Percentiles rank a stretch among this genome's conserved stretches.
Conservation (phyloP, 2,329 filamentous ascomycete genomes). For the Fusarium nurragi region DNA sequence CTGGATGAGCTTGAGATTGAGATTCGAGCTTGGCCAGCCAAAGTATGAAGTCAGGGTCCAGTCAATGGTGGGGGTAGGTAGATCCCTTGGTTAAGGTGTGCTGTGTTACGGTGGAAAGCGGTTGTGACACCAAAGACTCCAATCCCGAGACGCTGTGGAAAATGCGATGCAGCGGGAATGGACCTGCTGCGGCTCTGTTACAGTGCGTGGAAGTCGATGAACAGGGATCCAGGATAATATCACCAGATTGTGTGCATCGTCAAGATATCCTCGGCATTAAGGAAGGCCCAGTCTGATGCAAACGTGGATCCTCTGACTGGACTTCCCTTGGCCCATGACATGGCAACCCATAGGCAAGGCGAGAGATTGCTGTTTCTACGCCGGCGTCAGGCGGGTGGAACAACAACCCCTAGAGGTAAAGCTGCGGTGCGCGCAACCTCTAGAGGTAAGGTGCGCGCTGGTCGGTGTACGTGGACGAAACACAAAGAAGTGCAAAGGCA, state of each 20-base stretch:
- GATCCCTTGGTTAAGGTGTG: slow-evolving; percentile 29
- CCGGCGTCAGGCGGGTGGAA: slow-evolving; percentile 44
- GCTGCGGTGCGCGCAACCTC: slow-evolving; percentile 41
- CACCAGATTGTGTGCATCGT: slow-evolving; percentile 18
- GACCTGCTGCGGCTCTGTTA: slow-evolving; percentile 42
- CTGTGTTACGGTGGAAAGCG: slow-evolving; percentile 5
- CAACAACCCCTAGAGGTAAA: slow-evolving; percentile 44
- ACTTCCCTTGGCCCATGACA: slow-evolving; percentile 46
- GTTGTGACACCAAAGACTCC: slow-evolving; percentile 15
- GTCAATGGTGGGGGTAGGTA: slow-evolving; percentile 27
- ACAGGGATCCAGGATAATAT: slow-evolving; percentile 36
- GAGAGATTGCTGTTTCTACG: slow-evolving; percentile 35
- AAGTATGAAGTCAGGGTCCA: slow-evolving; percentile 25
- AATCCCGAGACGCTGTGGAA: slow-evolving; percentile 33
- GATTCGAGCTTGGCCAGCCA: slow-evolving; percentile 31
- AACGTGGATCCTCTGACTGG: slow-evolving; percentile 45
- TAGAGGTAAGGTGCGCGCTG: slow-evolving; percentile 42
- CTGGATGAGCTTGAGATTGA: slow-evolving; percentile 24
- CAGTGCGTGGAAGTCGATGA: slow-evolving; percentile 33
- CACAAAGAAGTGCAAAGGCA: slow-evolving; percentile 39
- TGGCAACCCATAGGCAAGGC: slow-evolving; percentile 37
- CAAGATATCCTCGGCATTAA: slow-evolving; percentile 44
- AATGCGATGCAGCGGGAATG: slow-evolving; percentile 28
- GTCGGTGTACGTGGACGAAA: slow-evolving; percentile 43
- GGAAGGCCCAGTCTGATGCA: slow-evolving; percentile 37